These are phyloP conservation scores for Leccinum subgranulosum DNA, from an alignment of 768 basidiomycete species.

Conservation along the genomic window DNA sequence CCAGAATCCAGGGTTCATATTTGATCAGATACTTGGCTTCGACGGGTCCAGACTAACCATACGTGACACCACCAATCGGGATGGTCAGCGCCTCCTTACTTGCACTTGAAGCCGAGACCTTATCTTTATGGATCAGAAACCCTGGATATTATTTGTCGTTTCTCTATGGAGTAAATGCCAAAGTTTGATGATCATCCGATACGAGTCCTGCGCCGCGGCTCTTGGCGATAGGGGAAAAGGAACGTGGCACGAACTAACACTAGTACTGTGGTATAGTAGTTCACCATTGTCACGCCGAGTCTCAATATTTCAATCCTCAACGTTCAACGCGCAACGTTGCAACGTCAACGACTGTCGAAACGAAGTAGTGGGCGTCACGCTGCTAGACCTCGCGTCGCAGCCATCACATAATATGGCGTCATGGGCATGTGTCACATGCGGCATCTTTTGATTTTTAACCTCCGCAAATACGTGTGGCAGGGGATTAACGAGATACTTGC, in stretches of 20 bases:
- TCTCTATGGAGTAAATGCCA: not conserved
- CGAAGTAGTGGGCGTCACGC: too few species aligned
- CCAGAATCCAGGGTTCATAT: not conserved
- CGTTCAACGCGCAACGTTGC: too few species aligned
- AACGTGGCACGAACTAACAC: not conserved
- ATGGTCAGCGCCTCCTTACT: not conserved
- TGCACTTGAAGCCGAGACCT: too few species aligned
- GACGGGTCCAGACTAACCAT: not conserved
- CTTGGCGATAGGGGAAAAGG: not conserved
- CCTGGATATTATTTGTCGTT: not conserved
- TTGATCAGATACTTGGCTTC: slow-evolving; percentile 2
- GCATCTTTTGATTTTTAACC: not conserved
- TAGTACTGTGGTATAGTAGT: too few species aligned
- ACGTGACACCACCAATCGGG: too few species aligned
- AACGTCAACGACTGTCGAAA: too few species aligned
- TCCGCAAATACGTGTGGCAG: not conserved
- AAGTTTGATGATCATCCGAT: slow-evolving; percentile 10
- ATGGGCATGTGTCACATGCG: too few species aligned
- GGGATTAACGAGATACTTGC: not conserved
- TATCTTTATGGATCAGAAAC: not conserved
- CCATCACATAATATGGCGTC: too few species aligned
- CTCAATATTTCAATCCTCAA: too few species aligned
- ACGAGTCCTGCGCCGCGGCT: not conserved
- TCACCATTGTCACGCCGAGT: too few species aligned
- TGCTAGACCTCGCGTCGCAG: too few species aligned